Evolutionary conservation across 2,329 filamentous ascomycete species (phyloP), one percentile per base, ranked within the genome.

Genomic region (Claviceps quebecensis): DNA sequence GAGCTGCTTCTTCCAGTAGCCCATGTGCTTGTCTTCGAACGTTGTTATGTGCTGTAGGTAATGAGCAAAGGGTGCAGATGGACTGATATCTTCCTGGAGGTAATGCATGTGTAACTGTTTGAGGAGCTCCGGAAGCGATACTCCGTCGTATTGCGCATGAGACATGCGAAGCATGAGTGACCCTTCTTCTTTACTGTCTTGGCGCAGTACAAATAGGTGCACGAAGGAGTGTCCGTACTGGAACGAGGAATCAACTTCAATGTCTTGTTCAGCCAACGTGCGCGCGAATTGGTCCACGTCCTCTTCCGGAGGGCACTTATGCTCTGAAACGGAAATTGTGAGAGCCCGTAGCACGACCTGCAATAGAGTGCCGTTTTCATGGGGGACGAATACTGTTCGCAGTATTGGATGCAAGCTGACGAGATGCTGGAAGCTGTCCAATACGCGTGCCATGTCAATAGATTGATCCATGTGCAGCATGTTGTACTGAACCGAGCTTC

Each of bases 401-500:
- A 86, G 67, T 23, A 85, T 80, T 57, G 84, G 80, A 59, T 84
- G 81, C 7, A 69, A 70, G 2, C 72, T 64, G 1, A 85, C 75
- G 3, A 85, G 73, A 37, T 78, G 67, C 47, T 72, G 70, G 55
- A 77, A 81, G 47, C 71, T 71, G 17, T 64, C 54, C 36, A 74
- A 66, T 23, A 83, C 69, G 13, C 71, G 70, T 11, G 69, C 63
- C 14, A 70, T 59, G 49, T 83, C 67, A 13, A 83, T 66, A 0
- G 58, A 55, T 0, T 69, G 71, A 23, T 78, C 72, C 50, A 86
- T 75, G 63, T 79, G 78, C 62, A 86, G 78, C 53, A 81, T 70
- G 54, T 80, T 80, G 59, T 86, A 84, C 14, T 80, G 76, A 1
- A 78, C 65, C 0, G 80, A 83, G 59, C 77, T 83, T 2, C 81